phyloP scores from a whole-genome alignment of 2,329 filamentous ascomycete genomes.

The Ambrosiella beaveri region DNA sequence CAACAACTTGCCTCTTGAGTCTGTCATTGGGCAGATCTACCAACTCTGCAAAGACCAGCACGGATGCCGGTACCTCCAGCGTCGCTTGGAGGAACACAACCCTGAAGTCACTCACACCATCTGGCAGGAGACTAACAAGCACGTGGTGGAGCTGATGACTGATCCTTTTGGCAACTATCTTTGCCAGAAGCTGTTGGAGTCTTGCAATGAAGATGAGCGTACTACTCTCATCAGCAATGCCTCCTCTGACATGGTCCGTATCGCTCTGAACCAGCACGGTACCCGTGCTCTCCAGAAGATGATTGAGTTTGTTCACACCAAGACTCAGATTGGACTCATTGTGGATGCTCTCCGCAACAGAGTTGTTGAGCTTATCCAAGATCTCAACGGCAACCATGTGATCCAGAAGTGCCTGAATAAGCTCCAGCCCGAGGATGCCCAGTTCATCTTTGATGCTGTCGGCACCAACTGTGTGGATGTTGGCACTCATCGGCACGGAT shows the following conservation, averaged over 20 bases:
- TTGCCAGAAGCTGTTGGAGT: conserved; percentile 95
- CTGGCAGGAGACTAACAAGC: conserved; percentile 80
- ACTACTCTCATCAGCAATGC: conserved; percentile 86
- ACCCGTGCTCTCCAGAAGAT: conserved; percentile 96
- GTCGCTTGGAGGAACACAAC: conserved; percentile 84
- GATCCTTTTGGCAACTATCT: conserved; percentile 99
- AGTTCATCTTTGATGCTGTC: conserved; percentile 95
- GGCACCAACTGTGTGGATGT: conserved; percentile 74
- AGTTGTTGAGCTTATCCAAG: conserved; percentile 89
- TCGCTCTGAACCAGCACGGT: conserved; percentile 92
- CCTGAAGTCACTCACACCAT: conserved; percentile 78
- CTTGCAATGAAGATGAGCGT: conserved; percentile 85
- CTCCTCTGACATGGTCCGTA: conserved; percentile 70
- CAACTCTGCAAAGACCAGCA: conserved; percentile 93
- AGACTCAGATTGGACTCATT: conserved; percentile 71
- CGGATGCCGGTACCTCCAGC: conserved; percentile 89
- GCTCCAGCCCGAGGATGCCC: conserved; percentile 62
- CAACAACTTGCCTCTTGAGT: conserved; percentile 65
- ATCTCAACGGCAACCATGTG: conserved; percentile 95
- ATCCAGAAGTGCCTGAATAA: conserved; percentile 99
- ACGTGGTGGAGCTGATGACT: conserved; percentile 95
- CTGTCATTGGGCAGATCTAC: conserved; percentile 70
- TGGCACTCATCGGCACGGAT: conserved; percentile 92
- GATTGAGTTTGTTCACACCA: conserved; percentile 89
- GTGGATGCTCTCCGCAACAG: conserved; percentile 66